Conservation (phyloP, 352 stramenopile genomes). For the Globisporangium radiosum region DNA sequence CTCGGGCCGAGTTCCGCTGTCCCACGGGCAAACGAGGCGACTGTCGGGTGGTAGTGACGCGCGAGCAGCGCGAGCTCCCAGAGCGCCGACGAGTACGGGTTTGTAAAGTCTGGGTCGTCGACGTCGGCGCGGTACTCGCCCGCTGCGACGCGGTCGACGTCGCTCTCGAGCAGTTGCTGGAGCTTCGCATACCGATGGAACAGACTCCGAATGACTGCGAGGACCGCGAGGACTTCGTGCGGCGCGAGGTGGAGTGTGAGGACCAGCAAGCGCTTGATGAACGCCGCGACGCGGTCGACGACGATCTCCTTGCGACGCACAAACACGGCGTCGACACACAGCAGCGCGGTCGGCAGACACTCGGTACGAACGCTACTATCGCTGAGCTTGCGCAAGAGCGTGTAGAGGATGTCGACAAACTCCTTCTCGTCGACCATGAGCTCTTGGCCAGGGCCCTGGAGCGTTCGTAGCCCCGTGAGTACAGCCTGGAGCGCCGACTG, state of each 20-base stretch:
- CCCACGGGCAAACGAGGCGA: constrained; percentile 57
- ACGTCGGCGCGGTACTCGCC: constrained; percentile 90
- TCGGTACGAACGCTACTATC: constrained; percentile 45
- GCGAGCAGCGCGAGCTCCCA: constrained; percentile 91
- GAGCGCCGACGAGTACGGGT: constrained; percentile 90
- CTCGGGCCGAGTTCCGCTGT: constrained; percentile 54
- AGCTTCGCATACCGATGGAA: constrained; percentile 91
- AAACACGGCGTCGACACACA: constrained; percentile 92
- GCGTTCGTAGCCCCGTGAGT: constrained; percentile 89
- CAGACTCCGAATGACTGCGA: constrained; percentile 85
- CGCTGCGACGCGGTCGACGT: constrained; percentile 91
- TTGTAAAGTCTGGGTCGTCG: constrained; percentile 93
- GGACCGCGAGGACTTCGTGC: constrained; percentile 77
- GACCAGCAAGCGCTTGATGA: constrained; percentile 91
- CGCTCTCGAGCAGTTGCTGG: constrained; percentile 93
- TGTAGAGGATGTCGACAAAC: constrained; percentile 94
- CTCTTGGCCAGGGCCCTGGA: constrained; percentile 92
- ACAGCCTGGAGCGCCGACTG: constrained; percentile 75
- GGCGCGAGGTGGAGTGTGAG: constrained; percentile 84
- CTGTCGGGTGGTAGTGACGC: constrained; percentile 80
- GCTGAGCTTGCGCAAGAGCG: constrained; percentile 67
- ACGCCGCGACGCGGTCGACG: constrained; percentile 90
- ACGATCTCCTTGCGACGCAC: constrained; percentile 93
- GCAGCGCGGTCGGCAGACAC: constrained; percentile 68
- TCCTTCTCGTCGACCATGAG: constrained; percentile 96